Conservation (phyloP, 169 alveolate genomes). For the Theileria sp. region DNA sequence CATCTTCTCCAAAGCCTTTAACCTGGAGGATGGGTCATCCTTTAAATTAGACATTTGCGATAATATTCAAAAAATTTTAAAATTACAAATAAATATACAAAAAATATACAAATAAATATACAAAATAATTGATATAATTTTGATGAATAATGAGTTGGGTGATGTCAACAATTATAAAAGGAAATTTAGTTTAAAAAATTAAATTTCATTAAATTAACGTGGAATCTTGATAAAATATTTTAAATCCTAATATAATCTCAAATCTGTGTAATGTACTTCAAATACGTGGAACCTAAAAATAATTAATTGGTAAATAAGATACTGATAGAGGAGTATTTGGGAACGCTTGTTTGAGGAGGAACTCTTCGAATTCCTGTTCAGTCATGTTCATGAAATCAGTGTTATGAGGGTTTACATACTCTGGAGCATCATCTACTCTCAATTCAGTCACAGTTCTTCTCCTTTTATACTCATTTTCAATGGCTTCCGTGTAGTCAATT, state of each 20-base stretch:
- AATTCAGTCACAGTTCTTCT: not conserved
- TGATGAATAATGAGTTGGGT: not conserved
- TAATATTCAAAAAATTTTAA: not conserved
- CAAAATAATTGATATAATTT: not conserved
- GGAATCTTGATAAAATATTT: not conserved
- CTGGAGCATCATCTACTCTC: not conserved
- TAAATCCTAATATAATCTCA: not conserved
- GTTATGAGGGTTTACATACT: not conserved
- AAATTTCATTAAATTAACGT: not conserved
- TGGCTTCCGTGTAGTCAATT: constrained; percentile 63
- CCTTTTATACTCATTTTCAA: constrained; percentile 32
- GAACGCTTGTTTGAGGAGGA: constrained; percentile 53
- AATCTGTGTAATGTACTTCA: not conserved
- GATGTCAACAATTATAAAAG: not conserved
- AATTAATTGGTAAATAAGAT: not conserved
- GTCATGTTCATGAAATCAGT: constrained; percentile 36
- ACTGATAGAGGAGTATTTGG: constrained; percentile 52
- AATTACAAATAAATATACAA: not conserved
- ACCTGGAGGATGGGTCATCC: constrained; percentile 84
- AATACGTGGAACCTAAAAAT: constrained; percentile 1
- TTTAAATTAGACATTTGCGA: constrained; percentile 56
- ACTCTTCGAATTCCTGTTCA: constrained; percentile 54
- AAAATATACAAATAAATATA: not conserved
- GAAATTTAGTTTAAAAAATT: not conserved
- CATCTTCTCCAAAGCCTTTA: constrained; percentile 91